Conservation (phyloP, 2,329 filamentous ascomycete species). For the Penicillium corylophilum region DNA sequence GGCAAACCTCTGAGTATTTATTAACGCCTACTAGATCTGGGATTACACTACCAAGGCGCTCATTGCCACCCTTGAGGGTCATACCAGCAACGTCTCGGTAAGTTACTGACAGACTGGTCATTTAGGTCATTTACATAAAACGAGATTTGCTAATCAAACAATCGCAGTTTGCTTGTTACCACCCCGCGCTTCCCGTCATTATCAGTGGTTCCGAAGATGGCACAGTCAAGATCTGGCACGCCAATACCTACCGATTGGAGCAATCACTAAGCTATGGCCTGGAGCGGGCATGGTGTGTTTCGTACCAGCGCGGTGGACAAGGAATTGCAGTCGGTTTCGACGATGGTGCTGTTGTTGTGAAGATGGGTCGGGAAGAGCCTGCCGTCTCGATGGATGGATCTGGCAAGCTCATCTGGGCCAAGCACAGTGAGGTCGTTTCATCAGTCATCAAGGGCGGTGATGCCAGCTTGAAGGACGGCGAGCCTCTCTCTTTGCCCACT, state of each 20-base stretch:
- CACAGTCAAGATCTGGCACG: conserved; percentile 97
- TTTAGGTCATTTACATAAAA: too few species aligned
- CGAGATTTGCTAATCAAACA: too few species aligned
- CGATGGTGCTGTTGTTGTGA: conserved; percentile 95
- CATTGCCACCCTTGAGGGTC: conserved; percentile 93
- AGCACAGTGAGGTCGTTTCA: conserved; percentile 91
- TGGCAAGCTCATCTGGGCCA: conserved; percentile 94
- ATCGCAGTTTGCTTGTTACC: conserved; percentile 79
- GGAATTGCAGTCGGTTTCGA: conserved; percentile 95
- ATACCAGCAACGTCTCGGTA: conserved; percentile 88
- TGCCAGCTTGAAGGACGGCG: conserved; percentile 78
- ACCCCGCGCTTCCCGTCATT: conserved; percentile 94
- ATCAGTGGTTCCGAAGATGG: conserved; percentile 98
- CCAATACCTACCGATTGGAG: conserved; percentile 93
- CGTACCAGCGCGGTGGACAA: conserved; percentile 91
- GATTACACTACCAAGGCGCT: conserved; percentile 98
- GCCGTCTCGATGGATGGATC: conserved; percentile 96
- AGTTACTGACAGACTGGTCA: neutral
- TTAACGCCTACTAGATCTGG: conserved; percentile 58
- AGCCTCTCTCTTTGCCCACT: conserved; percentile 78
- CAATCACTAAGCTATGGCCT: conserved; percentile 95
- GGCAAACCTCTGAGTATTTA: neutral
- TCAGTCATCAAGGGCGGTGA: conserved; percentile 94
- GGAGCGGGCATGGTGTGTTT: conserved; percentile 95
- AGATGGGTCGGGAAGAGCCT: conserved; percentile 94